A percentile compares a stretch with the other conserved stretches of the same genome.
These are phyloP conservation scores for Cryptosporidium viatorum DNA, from an alignment of 169 alveolate species.

Conservation along the genomic window DNA sequence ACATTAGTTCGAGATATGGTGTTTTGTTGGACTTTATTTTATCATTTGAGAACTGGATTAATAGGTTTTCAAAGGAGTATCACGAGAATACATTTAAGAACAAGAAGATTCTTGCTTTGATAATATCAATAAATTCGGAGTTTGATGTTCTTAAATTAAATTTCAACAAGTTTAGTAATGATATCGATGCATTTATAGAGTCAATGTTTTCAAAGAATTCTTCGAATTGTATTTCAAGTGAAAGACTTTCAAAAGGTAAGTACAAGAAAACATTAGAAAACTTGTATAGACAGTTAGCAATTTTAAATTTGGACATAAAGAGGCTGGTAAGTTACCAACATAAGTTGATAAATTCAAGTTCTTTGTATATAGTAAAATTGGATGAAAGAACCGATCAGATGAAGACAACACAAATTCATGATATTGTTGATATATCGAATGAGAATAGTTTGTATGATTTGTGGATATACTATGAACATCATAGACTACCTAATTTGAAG, in stretches of 20 bases:
- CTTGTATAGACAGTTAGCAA: neutral
- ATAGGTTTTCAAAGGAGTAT: constrained; percentile 10
- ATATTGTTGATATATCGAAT: neutral
- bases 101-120: neutral
- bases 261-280: neutral
- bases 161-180: constrained; percentile 2
- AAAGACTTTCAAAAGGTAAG: neutral
- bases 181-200: neutral
- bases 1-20: neutral
- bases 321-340: constrained; percentile 6
- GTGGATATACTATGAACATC: constrained; percentile 15
- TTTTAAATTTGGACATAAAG: neutral
- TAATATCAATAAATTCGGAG: neutral
- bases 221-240: neutral
- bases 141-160: neutral
- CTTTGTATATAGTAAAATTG: neutral
- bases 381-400: neutral
- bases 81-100: neutral
- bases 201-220: neutral
- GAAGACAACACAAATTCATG: neutral
- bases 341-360: neutral
- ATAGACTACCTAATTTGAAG: constrained; percentile 13
- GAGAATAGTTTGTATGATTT: constrained; percentile 29
- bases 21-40: constrained; percentile 9
- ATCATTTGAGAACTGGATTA: constrained; percentile 17